These are phyloP conservation scores for Chamaecyparis obtusa DNA, from an alignment of 75 land plant genomes.

Conservation along the genomic window DNA sequence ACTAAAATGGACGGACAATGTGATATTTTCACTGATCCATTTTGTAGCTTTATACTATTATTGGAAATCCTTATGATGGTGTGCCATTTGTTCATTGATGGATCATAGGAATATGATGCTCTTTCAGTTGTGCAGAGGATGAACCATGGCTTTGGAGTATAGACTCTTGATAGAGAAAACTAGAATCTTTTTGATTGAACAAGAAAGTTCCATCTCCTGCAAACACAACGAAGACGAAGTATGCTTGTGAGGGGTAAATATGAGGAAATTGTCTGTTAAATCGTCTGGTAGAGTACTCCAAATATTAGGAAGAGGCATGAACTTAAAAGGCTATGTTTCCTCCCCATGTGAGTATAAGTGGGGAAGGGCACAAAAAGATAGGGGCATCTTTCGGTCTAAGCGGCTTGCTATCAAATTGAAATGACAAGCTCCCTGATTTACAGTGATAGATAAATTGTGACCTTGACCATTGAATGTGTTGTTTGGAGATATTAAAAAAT, in stretches of 20 bases:
- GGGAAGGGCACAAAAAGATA: too few species aligned
- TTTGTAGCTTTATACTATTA: neutral
- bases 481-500: too few species aligned
- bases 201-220: conserved; percentile 31
- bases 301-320: too few species aligned
- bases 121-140: conserved; percentile 28
- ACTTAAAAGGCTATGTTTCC: too few species aligned
- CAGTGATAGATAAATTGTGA: too few species aligned
- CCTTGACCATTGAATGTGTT: too few species aligned
- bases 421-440: too few species aligned
- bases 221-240: conserved; percentile 33
- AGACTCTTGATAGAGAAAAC: conserved; percentile 10
- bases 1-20: conserved; percentile 18
- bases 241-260: conserved; percentile 35
- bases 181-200: conserved; percentile 20
- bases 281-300: conserved; percentile 48
- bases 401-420: too few species aligned
- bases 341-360: too few species aligned
- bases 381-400: too few species aligned
- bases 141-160: conserved; percentile 19
- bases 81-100: conserved; percentile 18
- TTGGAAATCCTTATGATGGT: conserved; percentile 2
- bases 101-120: conserved; percentile 20
- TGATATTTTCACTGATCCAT: neutral
- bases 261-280: conserved; percentile 27